Base-by-base conservation (phyloP, 768 basidiomycete genomes). In the Tephrocybe sp. region DNA sequence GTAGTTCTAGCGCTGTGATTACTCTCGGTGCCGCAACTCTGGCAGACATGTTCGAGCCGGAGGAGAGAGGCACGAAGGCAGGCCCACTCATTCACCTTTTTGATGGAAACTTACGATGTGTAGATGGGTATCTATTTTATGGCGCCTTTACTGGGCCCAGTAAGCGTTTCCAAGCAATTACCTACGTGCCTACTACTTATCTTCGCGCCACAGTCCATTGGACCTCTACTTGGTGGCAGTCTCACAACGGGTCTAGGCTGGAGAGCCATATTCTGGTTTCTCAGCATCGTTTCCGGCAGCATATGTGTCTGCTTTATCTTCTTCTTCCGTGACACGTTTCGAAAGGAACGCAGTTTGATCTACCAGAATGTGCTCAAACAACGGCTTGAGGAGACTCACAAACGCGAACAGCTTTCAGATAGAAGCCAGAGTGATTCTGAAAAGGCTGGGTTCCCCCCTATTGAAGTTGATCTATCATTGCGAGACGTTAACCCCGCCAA, bases 221-320 rank as follows among this genome's bases (percentile, higher is more conserved):
- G 87, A 0, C 86, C 88, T 5, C 75, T 91, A 16, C 57, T 90
- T 39, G 89, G 89, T 2, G 89, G 89, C 0, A 75, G 68, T 4
- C 67, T 91, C 2, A 84, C 88, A 0, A 73, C 82, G 46, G 77
- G 72, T 0, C 84, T 85, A 64, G 76, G 73, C 45, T 96, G 94
- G 93, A 78, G 89, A 32, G 81, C 85, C 7, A 80, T 83, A 0
- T 92, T 95, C 64, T 95, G 89, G 79, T 91, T 94, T 64, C 76
- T 93, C 17, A 72, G 79, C 0, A 83, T 84, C 30, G 74, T 85
- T 49, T 79, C 79, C 9, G 82, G 81, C 1, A 26, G 75, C 31
- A 78, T 77, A 44, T 71, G 81, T 44, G 39, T 82, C 35, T 67
- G 74, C 17, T 89, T 91, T 64, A 48, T 86, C 32, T 65, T 85